These are phyloP conservation scores for Irpex sp. DNA, from an alignment of 1,284 basidiomycete species.

Conservation along the genomic window DNA sequence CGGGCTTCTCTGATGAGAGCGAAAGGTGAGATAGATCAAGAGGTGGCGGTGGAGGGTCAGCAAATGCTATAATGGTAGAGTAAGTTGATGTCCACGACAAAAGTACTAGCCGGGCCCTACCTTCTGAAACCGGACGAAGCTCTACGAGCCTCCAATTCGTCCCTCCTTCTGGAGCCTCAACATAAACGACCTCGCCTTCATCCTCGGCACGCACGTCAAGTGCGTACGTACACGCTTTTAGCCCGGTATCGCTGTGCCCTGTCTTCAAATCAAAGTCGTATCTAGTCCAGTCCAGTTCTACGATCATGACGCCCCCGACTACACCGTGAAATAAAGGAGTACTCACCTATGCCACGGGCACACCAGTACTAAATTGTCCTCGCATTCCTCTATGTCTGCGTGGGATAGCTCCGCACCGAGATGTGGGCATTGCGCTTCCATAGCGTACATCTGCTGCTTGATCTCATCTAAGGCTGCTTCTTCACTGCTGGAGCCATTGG, in stretches of 20 bases:
- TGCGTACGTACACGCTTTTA: conserved; percentile 75
- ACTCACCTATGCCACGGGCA: conserved; percentile 83
- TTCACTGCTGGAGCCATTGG: conserved; percentile 14
- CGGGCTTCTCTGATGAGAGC: conserved; percentile 20
- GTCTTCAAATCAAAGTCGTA: conserved; percentile 74
- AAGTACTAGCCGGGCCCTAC: conserved; percentile 30
- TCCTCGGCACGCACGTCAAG: conserved; percentile 49
- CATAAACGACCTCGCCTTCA: conserved; percentile 53
- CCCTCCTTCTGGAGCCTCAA: conserved; percentile 59
- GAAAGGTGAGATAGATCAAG: conserved; percentile 25
- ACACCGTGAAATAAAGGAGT: too few relatives aligned
- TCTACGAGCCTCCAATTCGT: conserved; percentile 71
- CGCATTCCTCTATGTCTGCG: conserved; percentile 74
- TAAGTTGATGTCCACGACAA: neutral
- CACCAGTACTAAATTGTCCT: conserved; percentile 56
- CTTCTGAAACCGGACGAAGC: conserved; percentile 79
- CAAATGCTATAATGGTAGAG: conserved; percentile 49
- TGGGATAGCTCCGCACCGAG: conserved; percentile 82
- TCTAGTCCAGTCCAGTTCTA: conserved; percentile 31
- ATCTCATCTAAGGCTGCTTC: conserved; percentile 8
- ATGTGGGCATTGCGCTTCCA: conserved; percentile 86
- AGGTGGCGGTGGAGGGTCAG: conserved; percentile 56
- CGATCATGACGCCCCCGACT: neutral
- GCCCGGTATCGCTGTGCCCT: conserved; percentile 73
- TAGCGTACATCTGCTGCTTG: conserved; percentile 64